Conservation (phyloP, 2,329 filamentous ascomycete genomes). For the Cladophialophora yegresii region DNA sequence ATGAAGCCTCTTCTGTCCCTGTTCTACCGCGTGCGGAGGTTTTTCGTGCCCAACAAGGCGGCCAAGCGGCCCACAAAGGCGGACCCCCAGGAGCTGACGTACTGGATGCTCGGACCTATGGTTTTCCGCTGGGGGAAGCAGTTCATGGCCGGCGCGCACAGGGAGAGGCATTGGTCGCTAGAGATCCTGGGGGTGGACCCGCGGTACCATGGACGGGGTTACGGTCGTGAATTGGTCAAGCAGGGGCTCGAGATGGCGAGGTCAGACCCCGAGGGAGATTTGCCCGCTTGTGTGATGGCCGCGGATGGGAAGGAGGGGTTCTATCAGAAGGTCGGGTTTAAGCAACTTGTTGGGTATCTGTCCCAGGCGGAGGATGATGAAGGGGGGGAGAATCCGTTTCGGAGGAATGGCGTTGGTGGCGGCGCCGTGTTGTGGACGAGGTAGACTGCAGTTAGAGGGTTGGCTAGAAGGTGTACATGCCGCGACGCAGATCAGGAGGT, state of each 20-base stretch:
- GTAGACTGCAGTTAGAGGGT: neutral
- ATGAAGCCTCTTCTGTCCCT: slow-evolving; percentile 11
- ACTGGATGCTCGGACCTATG: slow-evolving; percentile 15
- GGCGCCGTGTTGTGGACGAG: slow-evolving; percentile 29
- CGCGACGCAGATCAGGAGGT: too few species aligned
- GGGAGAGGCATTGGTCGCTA: slow-evolving; percentile 27
- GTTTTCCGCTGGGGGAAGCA: slow-evolving; percentile 12
- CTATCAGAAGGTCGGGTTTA: slow-evolving; percentile 27
- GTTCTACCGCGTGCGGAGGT: slow-evolving; percentile 8
- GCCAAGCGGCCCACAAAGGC: slow-evolving; percentile 39
- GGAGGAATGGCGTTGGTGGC: slow-evolving; percentile 20
- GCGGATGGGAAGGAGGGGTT: slow-evolving; percentile 27
- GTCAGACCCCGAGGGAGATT: slow-evolving; percentile 14
- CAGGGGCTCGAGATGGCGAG: slow-evolving; percentile 20
- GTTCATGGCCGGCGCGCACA: slow-evolving; percentile 21
- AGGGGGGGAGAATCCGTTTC: slow-evolving; percentile 23
- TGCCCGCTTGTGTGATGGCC: slow-evolving; percentile 23
- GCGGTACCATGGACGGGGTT: slow-evolving; percentile 20
- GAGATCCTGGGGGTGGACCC: slow-evolving; percentile 27
- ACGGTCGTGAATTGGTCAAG: slow-evolving; percentile 21
- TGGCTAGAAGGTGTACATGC: neutral
- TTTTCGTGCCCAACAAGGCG: slow-evolving; percentile 19
- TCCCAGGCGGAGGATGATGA: slow-evolving; percentile 10
- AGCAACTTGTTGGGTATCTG: slow-evolving; percentile 23
- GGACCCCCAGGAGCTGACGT: slow-evolving; percentile 29